Evolutionary conservation across 2,329 filamentous ascomycete genomes (phyloP).

Genomic region (Colletotrichum sp.): DNA sequence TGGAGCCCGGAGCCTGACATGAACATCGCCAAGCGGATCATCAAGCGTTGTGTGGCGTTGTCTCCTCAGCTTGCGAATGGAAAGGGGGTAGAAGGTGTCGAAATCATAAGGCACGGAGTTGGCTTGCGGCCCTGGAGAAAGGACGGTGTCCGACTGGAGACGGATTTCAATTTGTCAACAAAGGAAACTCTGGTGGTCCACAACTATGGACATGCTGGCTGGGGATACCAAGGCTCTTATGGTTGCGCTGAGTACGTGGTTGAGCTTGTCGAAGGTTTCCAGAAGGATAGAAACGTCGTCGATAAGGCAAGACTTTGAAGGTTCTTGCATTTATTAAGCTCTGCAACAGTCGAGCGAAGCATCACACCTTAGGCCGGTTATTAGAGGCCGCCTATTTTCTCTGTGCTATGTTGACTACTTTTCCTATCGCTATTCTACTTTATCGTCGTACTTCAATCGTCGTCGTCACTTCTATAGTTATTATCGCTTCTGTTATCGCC

Average conservation of each 20-base stretch:
- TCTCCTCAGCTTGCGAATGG: slow-evolving; percentile 69
- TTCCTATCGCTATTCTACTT: too few relatives aligned
- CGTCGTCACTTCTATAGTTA: too few relatives aligned
- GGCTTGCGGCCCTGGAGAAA: slow-evolving; percentile 47
- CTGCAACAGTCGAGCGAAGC: not conserved
- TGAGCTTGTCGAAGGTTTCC: slow-evolving; percentile 69
- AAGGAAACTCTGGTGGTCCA: slow-evolving; percentile 72
- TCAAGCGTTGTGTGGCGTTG: slow-evolving; percentile 72
- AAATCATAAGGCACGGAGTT: slow-evolving; percentile 83
- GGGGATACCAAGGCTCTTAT: slow-evolving; percentile 75
- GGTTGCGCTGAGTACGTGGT: slow-evolving; percentile 73
- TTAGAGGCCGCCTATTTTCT: too few relatives aligned
- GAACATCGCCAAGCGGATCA: slow-evolving; percentile 81
- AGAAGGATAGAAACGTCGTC: slow-evolving; percentile 29
- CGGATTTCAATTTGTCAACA: slow-evolving; percentile 60
- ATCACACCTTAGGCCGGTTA: not conserved
- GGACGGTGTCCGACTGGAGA: slow-evolving; percentile 53
- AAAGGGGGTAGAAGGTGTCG: slow-evolving; percentile 73
- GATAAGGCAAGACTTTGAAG: slow-evolving; percentile 32
- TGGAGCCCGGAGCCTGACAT: slow-evolving; percentile 83
- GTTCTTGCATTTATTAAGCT: not conserved
- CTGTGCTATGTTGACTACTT: too few relatives aligned
- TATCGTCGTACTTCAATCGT: too few relatives aligned
- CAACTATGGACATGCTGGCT: slow-evolving; percentile 80
- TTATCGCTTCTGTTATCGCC: too few relatives aligned